A percentile compares a stretch with the other conserved stretches of the same genome.
phyloP scores from a whole-genome alignment of 495 filamentous ascomycete genomes.

The Penicillium macrosclerotiorum region DNA sequence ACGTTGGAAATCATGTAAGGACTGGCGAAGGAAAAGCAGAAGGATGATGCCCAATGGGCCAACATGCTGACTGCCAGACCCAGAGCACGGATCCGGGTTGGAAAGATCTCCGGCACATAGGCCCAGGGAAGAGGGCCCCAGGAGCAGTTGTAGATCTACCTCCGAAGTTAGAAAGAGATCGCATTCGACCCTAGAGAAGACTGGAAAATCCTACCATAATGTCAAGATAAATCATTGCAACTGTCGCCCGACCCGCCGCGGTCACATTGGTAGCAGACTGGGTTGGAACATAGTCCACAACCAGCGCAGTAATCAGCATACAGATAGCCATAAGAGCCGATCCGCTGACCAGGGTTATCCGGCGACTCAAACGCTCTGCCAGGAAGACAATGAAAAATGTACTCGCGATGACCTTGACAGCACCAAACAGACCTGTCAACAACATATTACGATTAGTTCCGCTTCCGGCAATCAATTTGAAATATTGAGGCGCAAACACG shows the following conservation, averaged over 20 bases:
- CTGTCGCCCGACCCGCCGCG: constrained; percentile 20
- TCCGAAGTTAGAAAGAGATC: neutral
- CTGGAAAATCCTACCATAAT: constrained; percentile 19
- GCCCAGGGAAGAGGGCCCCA: constrained; percentile 27
- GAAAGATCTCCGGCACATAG: constrained; percentile 30
- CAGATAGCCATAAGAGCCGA: constrained; percentile 23
- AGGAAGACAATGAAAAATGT: constrained; percentile 39
- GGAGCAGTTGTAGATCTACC: constrained; percentile 25
- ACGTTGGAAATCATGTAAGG: constrained; percentile 28
- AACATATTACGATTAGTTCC: constrained; percentile 33
- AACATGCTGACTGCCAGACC: constrained; percentile 28
- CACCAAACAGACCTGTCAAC: constrained; percentile 39
- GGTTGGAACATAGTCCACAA: constrained; percentile 22
- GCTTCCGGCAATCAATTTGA: constrained; percentile 35
- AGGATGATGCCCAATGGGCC: constrained; percentile 28
- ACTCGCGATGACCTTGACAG: constrained; percentile 38
- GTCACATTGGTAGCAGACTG: constrained; percentile 16
- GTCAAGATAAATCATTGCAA: constrained; percentile 24
- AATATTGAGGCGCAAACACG: constrained; percentile 37
- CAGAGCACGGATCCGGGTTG: constrained; percentile 25
- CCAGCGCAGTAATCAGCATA: constrained; percentile 25
- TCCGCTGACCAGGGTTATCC: constrained; percentile 32
- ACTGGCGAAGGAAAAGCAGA: constrained; percentile 29
- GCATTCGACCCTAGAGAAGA: neutral
- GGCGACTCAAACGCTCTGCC: constrained; percentile 37